A percentile compares a stretch with the other conserved stretches of the same genome.
These are phyloP conservation scores for Neurospora crassa DNA, from an alignment of 2,329 filamentous ascomycete genomes.

Conservation along the genomic window DNA sequence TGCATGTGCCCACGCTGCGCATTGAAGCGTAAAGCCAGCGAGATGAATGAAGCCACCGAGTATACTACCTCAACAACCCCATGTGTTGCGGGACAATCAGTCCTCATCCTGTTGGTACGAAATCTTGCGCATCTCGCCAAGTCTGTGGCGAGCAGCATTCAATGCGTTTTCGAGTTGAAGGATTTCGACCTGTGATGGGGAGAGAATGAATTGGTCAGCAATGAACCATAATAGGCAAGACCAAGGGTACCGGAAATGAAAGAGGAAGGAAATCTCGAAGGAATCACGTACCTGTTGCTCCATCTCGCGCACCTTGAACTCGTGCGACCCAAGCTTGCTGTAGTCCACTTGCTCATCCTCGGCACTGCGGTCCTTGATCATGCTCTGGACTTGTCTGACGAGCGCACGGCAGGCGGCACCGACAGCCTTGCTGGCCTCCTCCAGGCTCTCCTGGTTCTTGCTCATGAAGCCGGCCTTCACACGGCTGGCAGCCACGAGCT, in stretches of 20 bases:
- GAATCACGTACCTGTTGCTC: conserved; percentile 78
- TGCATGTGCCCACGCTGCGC: not conserved
- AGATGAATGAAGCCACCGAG: not conserved
- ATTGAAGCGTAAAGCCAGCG: not conserved
- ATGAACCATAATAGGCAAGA: not conserved
- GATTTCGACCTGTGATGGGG: conserved; percentile 70
- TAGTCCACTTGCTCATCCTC: conserved; percentile 86
- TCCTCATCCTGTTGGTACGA: conserved; percentile 69
- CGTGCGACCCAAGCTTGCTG: conserved; percentile 75
- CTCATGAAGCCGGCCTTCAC: conserved; percentile 99
- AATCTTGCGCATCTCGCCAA: conserved; percentile 98
- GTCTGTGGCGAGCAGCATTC: conserved; percentile 63
- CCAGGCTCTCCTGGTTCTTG: conserved; percentile 86
- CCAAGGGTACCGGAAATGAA: not conserved
- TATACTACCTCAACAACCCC: not conserved
- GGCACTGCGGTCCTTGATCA: conserved; percentile 78
- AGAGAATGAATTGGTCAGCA: conserved; percentile 14
- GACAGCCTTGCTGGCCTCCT: conserved; percentile 86
- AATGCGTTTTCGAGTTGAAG: conserved; percentile 87
- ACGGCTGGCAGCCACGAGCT: conserved; percentile 87
- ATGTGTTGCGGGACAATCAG: not conserved
- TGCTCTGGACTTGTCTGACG: conserved; percentile 86
- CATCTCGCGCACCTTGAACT: conserved; percentile 99
- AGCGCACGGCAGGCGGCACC: conserved; percentile 78
- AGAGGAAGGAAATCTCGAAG: not conserved